Evolutionary conservation across 441 rosid genomes (phyloP), one percentile per base, ranked within the genome.

Genomic region (Corymbia calophylla): DNA sequence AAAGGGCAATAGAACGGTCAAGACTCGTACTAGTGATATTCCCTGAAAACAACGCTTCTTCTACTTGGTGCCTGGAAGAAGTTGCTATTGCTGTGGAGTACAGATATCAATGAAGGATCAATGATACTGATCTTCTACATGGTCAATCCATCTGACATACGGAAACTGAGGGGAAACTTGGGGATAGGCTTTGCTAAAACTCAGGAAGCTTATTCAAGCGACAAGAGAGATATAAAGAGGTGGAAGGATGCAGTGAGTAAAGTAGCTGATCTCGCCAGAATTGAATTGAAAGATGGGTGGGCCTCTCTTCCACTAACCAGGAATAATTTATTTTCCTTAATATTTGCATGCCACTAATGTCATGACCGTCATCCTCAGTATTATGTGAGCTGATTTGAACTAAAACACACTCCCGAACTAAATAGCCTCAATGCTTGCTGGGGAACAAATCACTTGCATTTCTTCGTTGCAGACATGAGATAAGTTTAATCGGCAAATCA

Each of bases 51-150:
- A 44, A 44, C 2, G n/a, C 86, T 19, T 44, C 49, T 44, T 81
- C 86, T 23, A 49, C 29, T 11, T 81, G 49, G 19, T 88, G 91
- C 53, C 17, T 90, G 4, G 66, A 88, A 17, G 91, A 90, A 86
- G 84, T 88, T 14, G 88, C 87, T 27, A 80, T 87, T 77, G 86
- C 89, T 19, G 10, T 88, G n/a, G 81, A 87, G 31, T 88, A 87
- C 89, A 90, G 64, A 53, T 49, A 73, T 12, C 23, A 7, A 29
- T 2, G 25, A 84, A 39, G 88, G 80, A 64, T 58, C 5, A 2
- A 84, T 88, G 8, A 11, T 90, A 12, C 92, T 89, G 8, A 87
- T 90, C 39, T 90, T 90, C 39, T 88, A 86, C 80, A 10, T 60
- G 17, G 53, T 90, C 3, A 31, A 11, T 82, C 91, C 91, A 66